Conservation (phyloP, 352 stramenopile genomes). For the Lagenidium giganteum region DNA sequence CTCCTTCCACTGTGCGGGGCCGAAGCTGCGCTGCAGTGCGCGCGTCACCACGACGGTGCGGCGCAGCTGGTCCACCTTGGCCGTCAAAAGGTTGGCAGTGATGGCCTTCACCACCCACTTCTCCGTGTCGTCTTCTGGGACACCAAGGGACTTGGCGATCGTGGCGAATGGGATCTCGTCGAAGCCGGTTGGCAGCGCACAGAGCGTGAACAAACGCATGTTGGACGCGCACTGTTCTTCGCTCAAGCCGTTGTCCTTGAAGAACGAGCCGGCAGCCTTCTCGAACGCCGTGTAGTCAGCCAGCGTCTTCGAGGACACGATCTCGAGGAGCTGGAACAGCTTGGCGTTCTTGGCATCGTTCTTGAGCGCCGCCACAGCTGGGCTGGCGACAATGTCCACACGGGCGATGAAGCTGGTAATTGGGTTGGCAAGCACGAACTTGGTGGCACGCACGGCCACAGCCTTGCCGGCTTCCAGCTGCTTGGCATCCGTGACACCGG, state of each 20-base stretch:
- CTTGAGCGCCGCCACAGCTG: constrained; percentile 80
- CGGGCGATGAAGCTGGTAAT: constrained; percentile 88
- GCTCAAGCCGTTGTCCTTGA: constrained; percentile 51
- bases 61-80: constrained; percentile 94
- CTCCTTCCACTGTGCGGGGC: constrained; percentile 86
- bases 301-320: constrained; percentile 91
- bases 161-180: constrained; percentile 89
- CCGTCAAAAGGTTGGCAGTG: constrained; percentile 84
- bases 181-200: constrained; percentile 86
- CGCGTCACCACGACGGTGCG: constrained; percentile 86
- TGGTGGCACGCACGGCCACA: constrained; percentile 71
- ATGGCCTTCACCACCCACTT: constrained; percentile 94
- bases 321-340: constrained; percentile 86
- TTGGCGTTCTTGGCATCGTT: constrained; percentile 29
- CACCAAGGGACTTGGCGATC: constrained; percentile 79
- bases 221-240: constrained; percentile 64
- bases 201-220: constrained; percentile 93
- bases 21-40: constrained; percentile 78
- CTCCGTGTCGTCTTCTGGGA: constrained; percentile 87
- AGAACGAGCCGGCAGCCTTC: constrained; percentile 55
- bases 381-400: constrained; percentile 76
- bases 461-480: constrained; percentile 57
- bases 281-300: constrained; percentile 85
- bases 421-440: constrained; percentile 87
- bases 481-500: constrained; percentile 37